Evolutionary conservation across 805 yeast genomes (phyloP), one percentile per base, ranked within the genome.

Genomic region (baker's yeast (Saccharomyces cerevisiae)): DNA sequence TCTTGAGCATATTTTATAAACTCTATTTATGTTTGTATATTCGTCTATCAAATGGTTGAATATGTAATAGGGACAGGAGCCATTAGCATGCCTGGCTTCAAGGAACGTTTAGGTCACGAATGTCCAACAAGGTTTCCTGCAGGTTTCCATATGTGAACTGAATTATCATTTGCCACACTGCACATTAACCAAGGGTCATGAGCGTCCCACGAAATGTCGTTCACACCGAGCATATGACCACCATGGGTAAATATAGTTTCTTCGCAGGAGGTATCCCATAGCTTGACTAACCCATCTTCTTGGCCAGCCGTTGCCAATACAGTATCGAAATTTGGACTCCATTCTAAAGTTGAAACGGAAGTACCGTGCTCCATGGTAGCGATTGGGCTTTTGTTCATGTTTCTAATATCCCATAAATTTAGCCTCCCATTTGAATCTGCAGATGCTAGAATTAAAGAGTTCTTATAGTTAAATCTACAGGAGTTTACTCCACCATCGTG

Each of bases 101-200:
- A 48, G 57, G 58, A 29, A 26, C 9, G 6, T 24, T 31, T 21
- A 47, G 13, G 21, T 27, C 28, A 55, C 31, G 46, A 48, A 22
- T 57, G 17, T 46, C 59, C 67, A 6, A 79, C 70, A 26, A 73
- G 51, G 32, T 69, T 61, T 36, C 56, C 61, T 1, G 78, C 67
- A 0, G 96, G 96, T 61, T 78, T 81, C 96, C 96, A 91, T 2
- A 90, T 69, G 57, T 91, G 97, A n/a, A 90, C 71, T 1, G 91
- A 80, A 65, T 91, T 91, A 64, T 91, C 97, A 62, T 86, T 89
- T 0, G 89, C 82, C 4, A 87, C 92, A 62, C 89, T 83, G 3
- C 89, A 84, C 41, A 89, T 58, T 78, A 85, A 76, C 80, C 85
- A 80, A 3, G 82, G 80, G 54, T 81, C 87, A 55, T 82, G 82